Conservation (phyloP, 805 yeast species). For the Cyberlindnera mycetangii region DNA sequence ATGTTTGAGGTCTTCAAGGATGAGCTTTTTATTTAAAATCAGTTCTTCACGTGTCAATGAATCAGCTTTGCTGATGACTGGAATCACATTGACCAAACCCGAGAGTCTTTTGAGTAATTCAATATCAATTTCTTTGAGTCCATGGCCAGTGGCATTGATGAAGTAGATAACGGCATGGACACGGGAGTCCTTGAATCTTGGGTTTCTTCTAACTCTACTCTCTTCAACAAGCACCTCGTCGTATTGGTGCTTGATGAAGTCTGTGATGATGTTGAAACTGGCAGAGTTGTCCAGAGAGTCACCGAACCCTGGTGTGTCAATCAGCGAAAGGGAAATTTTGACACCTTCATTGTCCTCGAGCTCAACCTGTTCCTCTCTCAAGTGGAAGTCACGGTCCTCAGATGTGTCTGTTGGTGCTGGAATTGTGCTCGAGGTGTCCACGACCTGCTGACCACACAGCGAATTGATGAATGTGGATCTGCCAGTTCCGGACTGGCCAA, state of each 20-base stretch:
- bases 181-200: conserved; percentile 80
- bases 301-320: conserved; percentile 85
- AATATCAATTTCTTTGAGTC: conserved; percentile 73
- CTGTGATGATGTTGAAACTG: conserved; percentile 68
- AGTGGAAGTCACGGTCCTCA: conserved; percentile 51
- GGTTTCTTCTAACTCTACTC: conserved; percentile 77
- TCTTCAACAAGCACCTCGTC: conserved; percentile 82
- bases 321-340: conserved; percentile 69
- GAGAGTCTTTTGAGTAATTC: conserved; percentile 76
- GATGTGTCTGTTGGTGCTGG: conserved; percentile 49
- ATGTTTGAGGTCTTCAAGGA: conserved; percentile 71
- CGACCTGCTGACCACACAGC: conserved; percentile 84
- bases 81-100: conserved; percentile 78
- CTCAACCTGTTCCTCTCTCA: conserved; percentile 80
- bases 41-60: conserved; percentile 79
- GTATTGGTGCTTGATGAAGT: conserved; percentile 76
- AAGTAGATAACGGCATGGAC: conserved; percentile 75
- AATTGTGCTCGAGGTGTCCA: conserved; percentile 63
- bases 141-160: conserved; percentile 83
- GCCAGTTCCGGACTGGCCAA: conserved; percentile 86
- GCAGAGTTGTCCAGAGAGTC: conserved; percentile 66
- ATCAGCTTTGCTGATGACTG: conserved; percentile 84
- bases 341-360: conserved; percentile 84
- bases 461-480: conserved; percentile 92
- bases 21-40: conserved; percentile 66